Evolutionary conservation across 169 alveolate genomes (phyloP), one percentile per base, ranked within the genome.

Genomic region (Plasmodium reichenowi): DNA sequence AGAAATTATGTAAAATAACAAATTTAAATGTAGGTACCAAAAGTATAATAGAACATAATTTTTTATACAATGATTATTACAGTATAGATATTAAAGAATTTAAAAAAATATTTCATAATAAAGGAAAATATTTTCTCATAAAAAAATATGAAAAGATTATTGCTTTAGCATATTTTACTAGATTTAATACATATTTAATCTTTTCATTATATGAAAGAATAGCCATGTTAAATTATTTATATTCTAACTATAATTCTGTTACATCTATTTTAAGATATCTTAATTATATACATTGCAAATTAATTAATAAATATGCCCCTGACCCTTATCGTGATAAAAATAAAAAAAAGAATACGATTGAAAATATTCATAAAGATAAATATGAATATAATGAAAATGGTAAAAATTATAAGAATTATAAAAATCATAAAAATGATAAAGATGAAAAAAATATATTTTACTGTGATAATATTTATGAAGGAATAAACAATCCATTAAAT

Each of bases 41-140:
- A 43, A 68, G 32, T 12, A 10, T 43, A n/a, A 67, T 83, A 43
- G 85, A 83, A 68, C 68, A 83, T 17, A 24, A 48, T 38, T 62
- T 67, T 52, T 67, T 83, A 12, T 58, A 38, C 45, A 70, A 68
- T 67, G 85, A 83, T n/a, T 83, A 83, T 38, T 83, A 68, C 38
- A 72, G 59, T 48, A 38, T 83, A 17, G 73, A 83, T 83, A 17
- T 63, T 12, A 32, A 54, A 9, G 85, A 83, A 68, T 83, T 83
- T 48, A 83, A 83, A 3, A 68, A 83, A 56, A 83, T 38, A 83
- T 54, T 56, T 68, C 72, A 83, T 24, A 67, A 62, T 22, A 83
- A 83, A 72, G 80, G 72, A 20, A 83, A 67, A 83, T 83, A 83
- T 68, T 83, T 83, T 50, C 91, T 83, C 10, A 83, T 83, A 68